Percentiles rank a stretch among this genome's conserved stretches.
Conservation (phyloP, 176 grass and related monocot species). For the Melocanna baccifera region DNA sequence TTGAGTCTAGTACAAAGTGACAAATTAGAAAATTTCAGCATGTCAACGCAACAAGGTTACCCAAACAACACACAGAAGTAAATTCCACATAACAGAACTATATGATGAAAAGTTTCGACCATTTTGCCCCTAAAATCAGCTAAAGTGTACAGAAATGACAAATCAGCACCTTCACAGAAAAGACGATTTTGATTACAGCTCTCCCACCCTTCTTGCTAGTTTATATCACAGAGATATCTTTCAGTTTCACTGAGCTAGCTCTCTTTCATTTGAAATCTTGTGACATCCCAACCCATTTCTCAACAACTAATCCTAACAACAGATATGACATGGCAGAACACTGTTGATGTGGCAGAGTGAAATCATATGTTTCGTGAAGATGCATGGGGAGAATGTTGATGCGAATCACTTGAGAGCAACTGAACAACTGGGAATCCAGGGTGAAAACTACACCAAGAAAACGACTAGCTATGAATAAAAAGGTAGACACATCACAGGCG, state of each 20-base stretch:
- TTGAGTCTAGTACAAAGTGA: constrained; percentile 30
- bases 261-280: not conserved
- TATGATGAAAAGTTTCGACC: not conserved
- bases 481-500: not conserved
- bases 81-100: not conserved
- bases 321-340: not conserved
- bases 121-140: not conserved
- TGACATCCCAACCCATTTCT: not conserved
- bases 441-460: not conserved
- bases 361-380: not conserved
- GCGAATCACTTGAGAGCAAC: not conserved
- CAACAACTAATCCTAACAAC: not conserved
- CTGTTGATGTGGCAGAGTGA: not conserved
- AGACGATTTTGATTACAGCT: not conserved
- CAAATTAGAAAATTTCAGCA: not conserved
- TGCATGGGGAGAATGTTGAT: not conserved
- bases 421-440: not conserved
- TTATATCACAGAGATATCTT: not conserved
- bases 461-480: not conserved
- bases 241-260: not conserved
- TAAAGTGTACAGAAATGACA: not conserved
- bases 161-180: not conserved
- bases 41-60: not conserved
- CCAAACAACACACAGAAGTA: not conserved
- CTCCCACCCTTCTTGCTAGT: not conserved